Base-by-base conservation (phyloP, 768 basidiomycete species). In the Trametes gibbosa region DNA sequence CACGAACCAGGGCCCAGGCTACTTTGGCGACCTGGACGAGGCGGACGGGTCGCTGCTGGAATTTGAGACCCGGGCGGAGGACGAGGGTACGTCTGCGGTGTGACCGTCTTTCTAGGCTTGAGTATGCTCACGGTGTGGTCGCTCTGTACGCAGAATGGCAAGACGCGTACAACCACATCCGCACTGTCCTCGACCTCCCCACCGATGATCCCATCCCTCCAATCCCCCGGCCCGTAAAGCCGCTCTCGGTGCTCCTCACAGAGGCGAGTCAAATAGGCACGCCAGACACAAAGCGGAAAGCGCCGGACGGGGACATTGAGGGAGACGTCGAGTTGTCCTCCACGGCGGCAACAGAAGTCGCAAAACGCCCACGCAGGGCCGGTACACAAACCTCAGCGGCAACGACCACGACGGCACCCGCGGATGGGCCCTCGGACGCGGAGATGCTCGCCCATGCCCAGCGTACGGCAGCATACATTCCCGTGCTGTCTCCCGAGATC, bases 21-120 rank as follows among this genome's bases (percentile, higher is more conserved):
- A 99, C 70, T 98, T 89, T 71, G 95, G 96, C 8, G 94, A 99
- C 68, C 65, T 87, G 14, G 96, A 98, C 68, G 95, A 99, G 70
- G 73, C 74, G 3, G 86, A 83, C 53, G 85, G 79, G 8, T 74
- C 74, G n/a, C 70, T 99, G 29, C 69, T 93, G 16, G 79, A 83
- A 53, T 90, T 79, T 59, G 96, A 98, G 73, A 74, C 73, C 42
- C 78, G 79, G 56, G 82, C 84, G 25, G 92, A 94, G 70, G 81
- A 87, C 56, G 82, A 86, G 68, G 89, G 92, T 90, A 64, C 53
- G 82, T 73, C 35, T 4, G 13, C 50, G 16, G 56, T 49, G 34
- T 5, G 32, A 24, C 39, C 37, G 23, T n/a, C 23, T 23, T 55
- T 35, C 24, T 43, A 14, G 13, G 2, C 0, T 19, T n/a, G 25